phyloP scores from a whole-genome alignment of 2,329 filamentous ascomycete species.

The Botrytis tulipae region DNA sequence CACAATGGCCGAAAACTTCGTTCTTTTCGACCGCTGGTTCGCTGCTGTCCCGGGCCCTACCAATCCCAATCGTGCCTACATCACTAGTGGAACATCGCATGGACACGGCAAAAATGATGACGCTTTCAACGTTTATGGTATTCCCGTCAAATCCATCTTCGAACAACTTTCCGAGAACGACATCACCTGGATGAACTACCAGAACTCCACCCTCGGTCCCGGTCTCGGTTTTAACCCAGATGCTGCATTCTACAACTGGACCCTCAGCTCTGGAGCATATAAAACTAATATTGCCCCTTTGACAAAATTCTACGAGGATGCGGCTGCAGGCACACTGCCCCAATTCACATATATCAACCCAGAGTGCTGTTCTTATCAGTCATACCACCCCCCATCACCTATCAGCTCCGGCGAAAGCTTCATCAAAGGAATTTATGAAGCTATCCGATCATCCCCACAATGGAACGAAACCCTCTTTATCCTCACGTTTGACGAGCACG shows the following conservation, averaged over 20 bases:
- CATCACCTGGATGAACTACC: slow-evolving; percentile 49
- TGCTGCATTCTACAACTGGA: slow-evolving; percentile 46
- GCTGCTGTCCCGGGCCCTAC: slow-evolving; percentile 43
- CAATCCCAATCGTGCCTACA: slow-evolving; percentile 37
- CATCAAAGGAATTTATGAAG: slow-evolving; percentile 48
- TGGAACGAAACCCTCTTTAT: slow-evolving; percentile 49
- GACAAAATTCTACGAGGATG: slow-evolving; percentile 46
- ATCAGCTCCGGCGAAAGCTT: slow-evolving; percentile 46
- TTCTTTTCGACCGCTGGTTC: slow-evolving; percentile 47
- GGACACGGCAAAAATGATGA: slow-evolving; percentile 43
- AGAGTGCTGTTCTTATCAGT: slow-evolving; percentile 50
- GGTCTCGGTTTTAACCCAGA: slow-evolving; percentile 44
- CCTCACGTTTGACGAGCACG: slow-evolving; percentile 48
- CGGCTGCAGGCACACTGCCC: slow-evolving; percentile 44
- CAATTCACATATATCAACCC: slow-evolving; percentile 50
- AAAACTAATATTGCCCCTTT: slow-evolving; percentile 41
- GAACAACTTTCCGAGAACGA: slow-evolving; percentile 43
- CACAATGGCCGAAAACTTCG: slow-evolving; percentile 44
- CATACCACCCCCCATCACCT: slow-evolving; percentile 46
- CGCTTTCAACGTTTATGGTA: slow-evolving; percentile 38
- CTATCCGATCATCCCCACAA: slow-evolving; percentile 45
- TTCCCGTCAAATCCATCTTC: slow-evolving; percentile 44
- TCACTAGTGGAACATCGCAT: slow-evolving; percentile 43
- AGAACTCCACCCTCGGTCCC: slow-evolving; percentile 42
- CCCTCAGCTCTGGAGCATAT: slow-evolving; percentile 38